These are phyloP conservation scores for Polymyxa betae DNA, from an alignment of 208 protist species.

Conservation along the genomic window DNA sequence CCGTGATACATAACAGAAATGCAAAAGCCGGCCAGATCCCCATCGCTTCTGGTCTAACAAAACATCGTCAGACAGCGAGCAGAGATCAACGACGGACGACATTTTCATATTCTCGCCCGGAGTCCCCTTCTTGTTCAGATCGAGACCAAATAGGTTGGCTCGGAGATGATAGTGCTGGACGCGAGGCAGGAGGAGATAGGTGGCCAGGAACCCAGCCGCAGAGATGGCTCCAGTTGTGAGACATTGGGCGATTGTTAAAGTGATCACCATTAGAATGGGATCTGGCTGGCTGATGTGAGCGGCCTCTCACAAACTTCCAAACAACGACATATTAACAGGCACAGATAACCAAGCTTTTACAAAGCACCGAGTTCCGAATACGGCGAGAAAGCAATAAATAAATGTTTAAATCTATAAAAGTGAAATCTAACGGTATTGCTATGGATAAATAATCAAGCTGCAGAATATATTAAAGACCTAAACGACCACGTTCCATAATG, in stretches of 20 bases:
- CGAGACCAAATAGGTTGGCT: constrained; percentile 86
- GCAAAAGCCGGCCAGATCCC: constrained; percentile 73
- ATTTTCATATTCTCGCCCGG: constrained; percentile 31
- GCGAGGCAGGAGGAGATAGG: background rate
- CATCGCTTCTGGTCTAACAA: constrained; percentile 70
- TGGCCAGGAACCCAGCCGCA: background rate
- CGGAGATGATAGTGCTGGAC: background rate
- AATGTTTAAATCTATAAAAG: no score
- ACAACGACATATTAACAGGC: no score
- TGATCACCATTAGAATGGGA: background rate
- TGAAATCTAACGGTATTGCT: no score
- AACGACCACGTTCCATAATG: no score
- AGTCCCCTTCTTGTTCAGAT: constrained; percentile 85
- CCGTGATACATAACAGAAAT: constrained; percentile 76
- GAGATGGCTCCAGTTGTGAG: background rate
- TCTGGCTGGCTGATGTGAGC: no score
- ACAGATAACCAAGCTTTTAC: no score
- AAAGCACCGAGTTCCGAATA: no score
- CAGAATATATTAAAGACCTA: no score
- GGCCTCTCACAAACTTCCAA: no score
- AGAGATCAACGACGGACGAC: background rate
- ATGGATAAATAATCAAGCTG: no score
- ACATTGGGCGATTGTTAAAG: background rate
- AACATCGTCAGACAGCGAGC: background rate
- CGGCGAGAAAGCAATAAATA: no score